Base-by-base conservation (phyloP, 345 rosid species). In the Citrus medica region DNA sequence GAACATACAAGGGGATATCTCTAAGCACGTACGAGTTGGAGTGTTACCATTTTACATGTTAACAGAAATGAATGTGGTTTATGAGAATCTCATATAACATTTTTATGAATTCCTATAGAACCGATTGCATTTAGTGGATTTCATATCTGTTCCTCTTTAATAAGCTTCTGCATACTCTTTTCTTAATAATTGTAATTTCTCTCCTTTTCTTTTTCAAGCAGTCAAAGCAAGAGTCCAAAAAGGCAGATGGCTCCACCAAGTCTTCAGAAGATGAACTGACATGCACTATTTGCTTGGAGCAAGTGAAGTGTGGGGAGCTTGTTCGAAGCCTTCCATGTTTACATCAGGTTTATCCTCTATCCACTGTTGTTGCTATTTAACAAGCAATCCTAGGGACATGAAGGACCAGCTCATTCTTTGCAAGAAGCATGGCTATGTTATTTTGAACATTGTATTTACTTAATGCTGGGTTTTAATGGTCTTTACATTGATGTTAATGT, bases 231-330 rank as follows among this genome's bases (percentile, higher is more conserved):
- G 92, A 83, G 53, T 76, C 82, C 24, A 82, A 76, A 81, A 84
- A 64, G 32, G 80, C 66, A 9, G 93, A 84, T 64, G 86, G 75
- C 78, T 74, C 69, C 75, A 35, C 30, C 53, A 87, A 82, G 79
- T 46, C 86, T 74, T 76, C 81, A 35, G 92, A 88, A 75, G 91
- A 91, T 84, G 93, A 86, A 63, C 73, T 89, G 76, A 87, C 93
- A 25, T 91, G 95, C 84, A 86, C 90, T 55, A 87, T 89, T 69
- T 89, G 93, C 83, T 88, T 91, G 89, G 95, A 91, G 82, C 92
- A 85, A 83, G 93, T 91, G 55, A 85, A 85, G 79, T 33, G 80
- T 17, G 95, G 89, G 24, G 93, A 91, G 81, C 85, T 91, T 79
- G 87, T 91, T 58, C 90, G 95, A 24, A 88, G 95, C 84, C 81